Base-by-base conservation (phyloP, 208 protist genomes). In the Histomonas meleagridis region DNA sequence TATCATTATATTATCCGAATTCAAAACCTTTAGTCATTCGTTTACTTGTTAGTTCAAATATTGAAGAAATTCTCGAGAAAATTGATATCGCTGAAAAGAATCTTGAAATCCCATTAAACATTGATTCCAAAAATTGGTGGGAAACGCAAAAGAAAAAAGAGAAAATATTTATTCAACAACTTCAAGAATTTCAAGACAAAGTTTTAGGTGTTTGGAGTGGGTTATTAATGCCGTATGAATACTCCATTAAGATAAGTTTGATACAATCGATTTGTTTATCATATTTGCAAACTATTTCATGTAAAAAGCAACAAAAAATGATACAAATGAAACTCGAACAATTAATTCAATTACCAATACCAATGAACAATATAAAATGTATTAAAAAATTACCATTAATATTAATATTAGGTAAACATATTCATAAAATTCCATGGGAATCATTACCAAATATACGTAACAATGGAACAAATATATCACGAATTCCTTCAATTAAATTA, bases 401-500 rank as follows among this genome's bases (percentile, higher is more conserved):
- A 32, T 12, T 86, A 12, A 55, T 86, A n/a, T 32, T 43, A 18
- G 76, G 76, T 2, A 86, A 86, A 86, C 55, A 43, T 16, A 86
- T 86, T 43, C 76, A 86, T 28, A 32, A 35, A 38, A 38, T 86
- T 55, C 76, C 76, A 38, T 86, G 76, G 76, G 76, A 86, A 55
- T 51, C 46, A 26, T 38, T 86, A 12, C 46, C 76, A 38, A 55
- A 18, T 86, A 46, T 86, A 18, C n/a, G 23, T 9, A 28, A 86
- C 21, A 23, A 46, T 38, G 26, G 26, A 38, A 86, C 35, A 38
- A 43, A 32, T 38, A 86, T 86, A 18, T 57, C 76, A 16, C 0
- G 76, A 32, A 51, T 86, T 43, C 76, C 76, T n/a, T 51, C 40
- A 9, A 46, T 53, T 0, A 86, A 55, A 49, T 16, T 55, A 26